phyloP scores from a whole-genome alignment of 2,329 filamentous ascomycete genomes.

The Albophoma yamanashiensis region DNA sequence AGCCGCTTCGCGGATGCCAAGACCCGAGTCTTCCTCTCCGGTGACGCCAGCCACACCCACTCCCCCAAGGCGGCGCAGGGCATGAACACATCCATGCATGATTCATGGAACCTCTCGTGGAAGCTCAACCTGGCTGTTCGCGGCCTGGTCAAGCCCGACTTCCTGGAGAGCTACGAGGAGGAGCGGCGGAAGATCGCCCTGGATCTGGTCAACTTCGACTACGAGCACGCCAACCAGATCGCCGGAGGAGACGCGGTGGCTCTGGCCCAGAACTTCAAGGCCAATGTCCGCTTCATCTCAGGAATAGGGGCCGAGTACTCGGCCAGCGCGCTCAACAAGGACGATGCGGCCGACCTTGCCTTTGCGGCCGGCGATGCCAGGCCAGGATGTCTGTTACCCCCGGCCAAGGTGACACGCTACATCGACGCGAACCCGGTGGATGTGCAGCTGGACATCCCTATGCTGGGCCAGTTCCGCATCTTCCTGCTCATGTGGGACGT shows the following conservation, averaged over 20 bases:
- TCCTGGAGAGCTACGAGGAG: slow-evolving; percentile 51
- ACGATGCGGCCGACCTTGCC: slow-evolving; percentile 20
- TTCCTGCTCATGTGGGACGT: slow-evolving; percentile 61
- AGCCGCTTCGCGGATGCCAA: slow-evolving; percentile 55
- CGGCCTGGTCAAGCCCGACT: slow-evolving; percentile 39
- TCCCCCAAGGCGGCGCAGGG: slow-evolving; percentile 62
- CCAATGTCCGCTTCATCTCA: slow-evolving; percentile 63
- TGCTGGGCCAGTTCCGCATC: slow-evolving; percentile 67
- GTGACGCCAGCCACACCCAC: slow-evolving; percentile 63
- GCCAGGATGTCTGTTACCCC: slow-evolving; percentile 48
- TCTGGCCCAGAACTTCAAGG: slow-evolving; percentile 57
- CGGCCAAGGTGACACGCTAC: slow-evolving; percentile 61
- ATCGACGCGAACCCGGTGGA: slow-evolving; percentile 71
- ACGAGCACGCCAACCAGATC: slow-evolving; percentile 46
- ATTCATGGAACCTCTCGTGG: slow-evolving; percentile 50
- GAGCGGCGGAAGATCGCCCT: slow-evolving; percentile 53
- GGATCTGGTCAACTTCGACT: slow-evolving; percentile 49
- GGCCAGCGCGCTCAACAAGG: slow-evolving; percentile 39
- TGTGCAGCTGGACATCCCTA: slow-evolving; percentile 66
- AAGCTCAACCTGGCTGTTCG: slow-evolving; percentile 42
- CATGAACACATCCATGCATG: slow-evolving; percentile 52
- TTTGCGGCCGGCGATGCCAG: slow-evolving; percentile 37
- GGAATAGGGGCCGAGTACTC: slow-evolving; percentile 56
- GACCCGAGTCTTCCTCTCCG: slow-evolving; percentile 54
- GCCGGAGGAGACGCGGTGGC: slow-evolving; percentile 51